phyloP scores from a whole-genome alignment of 2,329 filamentous ascomycete species.

The Pseudogymnoascus sp. region DNA sequence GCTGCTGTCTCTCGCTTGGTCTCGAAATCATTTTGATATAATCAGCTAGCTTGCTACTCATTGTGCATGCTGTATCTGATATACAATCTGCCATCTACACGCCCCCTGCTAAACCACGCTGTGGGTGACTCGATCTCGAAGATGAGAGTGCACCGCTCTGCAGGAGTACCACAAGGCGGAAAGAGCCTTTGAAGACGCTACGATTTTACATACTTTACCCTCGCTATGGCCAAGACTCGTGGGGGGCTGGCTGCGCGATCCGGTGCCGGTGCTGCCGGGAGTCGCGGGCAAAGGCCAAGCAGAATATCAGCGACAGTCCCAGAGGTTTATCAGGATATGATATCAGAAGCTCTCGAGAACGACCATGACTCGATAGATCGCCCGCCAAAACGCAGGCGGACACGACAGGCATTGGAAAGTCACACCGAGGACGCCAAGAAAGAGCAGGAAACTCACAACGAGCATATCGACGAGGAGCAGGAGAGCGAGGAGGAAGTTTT shows the following conservation, averaged over 20 bases:
- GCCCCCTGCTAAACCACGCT: background rate
- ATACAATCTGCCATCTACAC: background rate
- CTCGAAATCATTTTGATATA: background rate
- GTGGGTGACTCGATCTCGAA: background rate
- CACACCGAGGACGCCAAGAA: constrained; percentile 11
- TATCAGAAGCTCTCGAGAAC: constrained; percentile 31
- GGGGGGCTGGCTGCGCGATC: background rate
- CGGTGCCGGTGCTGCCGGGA: background rate
- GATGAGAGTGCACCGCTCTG: background rate
- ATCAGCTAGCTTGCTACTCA: background rate
- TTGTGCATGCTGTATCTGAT: background rate
- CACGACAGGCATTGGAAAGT: constrained; percentile 15
- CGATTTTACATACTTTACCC: background rate
- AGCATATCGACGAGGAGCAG: constrained; percentile 20
- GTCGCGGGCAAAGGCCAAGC: background rate
- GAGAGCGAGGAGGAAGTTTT: constrained; percentile 19
- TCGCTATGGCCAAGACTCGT: background rate
- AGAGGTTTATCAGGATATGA: constrained; percentile 38
- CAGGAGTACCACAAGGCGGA: background rate
- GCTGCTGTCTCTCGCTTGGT: background rate
- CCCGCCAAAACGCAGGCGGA: constrained; percentile 31
- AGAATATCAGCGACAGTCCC: constrained; percentile 25
- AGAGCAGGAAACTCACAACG: constrained; percentile 13
- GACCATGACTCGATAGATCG: constrained; percentile 26
- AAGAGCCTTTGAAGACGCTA: background rate